A percentile compares a stretch with the other conserved stretches of the same genome.
phyloP scores from a whole-genome alignment of 176 grass and related monocot genomes.

The Ampelocalamus luodianensis region DNA sequence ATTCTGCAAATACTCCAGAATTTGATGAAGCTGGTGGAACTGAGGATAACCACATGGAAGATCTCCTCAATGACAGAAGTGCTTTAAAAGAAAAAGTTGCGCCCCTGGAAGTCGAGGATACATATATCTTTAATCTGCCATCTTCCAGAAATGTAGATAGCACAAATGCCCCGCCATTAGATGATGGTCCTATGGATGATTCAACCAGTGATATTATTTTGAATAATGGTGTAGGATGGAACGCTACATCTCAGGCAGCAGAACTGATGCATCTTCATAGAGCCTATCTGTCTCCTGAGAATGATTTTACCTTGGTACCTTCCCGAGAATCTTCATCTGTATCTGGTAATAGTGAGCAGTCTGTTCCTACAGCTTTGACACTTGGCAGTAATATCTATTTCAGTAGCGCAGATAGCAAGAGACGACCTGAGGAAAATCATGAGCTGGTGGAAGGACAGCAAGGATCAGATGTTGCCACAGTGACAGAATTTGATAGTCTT shows the following conservation, averaged over 20 bases:
- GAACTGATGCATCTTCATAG: constrained; percentile 42
- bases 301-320: constrained; percentile 37
- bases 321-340: constrained; percentile 22
- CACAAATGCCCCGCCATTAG: constrained; percentile 18
- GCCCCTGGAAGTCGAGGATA: constrained; percentile 6
- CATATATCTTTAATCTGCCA: constrained; percentile 14
- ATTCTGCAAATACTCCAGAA: neutral
- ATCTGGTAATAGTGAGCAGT: constrained; percentile 52
- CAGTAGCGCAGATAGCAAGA: constrained; percentile 34
- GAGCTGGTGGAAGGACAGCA: constrained; percentile 33
- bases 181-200: constrained; percentile 31
- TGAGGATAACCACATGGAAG: constrained; percentile 5
- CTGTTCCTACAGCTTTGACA: constrained; percentile 60
- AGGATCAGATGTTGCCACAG: constrained; percentile 39
- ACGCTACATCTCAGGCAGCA: constrained; percentile 26
- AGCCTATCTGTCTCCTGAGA: constrained; percentile 6
- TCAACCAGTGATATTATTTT: constrained; percentile 41
- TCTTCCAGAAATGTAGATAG: constrained; percentile 47
- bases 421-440: constrained; percentile 31
- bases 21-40: constrained; percentile 21
- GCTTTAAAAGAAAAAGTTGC: constrained; percentile 22
- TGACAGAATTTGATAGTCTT: constrained; percentile 23
- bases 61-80: neutral
- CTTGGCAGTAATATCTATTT: constrained; percentile 60
- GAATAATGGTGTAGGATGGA: constrained; percentile 36